These are phyloP conservation scores for Sporothrix schenckii DNA, from an alignment of 2,329 filamentous ascomycete species.

Conservation along the genomic window DNA sequence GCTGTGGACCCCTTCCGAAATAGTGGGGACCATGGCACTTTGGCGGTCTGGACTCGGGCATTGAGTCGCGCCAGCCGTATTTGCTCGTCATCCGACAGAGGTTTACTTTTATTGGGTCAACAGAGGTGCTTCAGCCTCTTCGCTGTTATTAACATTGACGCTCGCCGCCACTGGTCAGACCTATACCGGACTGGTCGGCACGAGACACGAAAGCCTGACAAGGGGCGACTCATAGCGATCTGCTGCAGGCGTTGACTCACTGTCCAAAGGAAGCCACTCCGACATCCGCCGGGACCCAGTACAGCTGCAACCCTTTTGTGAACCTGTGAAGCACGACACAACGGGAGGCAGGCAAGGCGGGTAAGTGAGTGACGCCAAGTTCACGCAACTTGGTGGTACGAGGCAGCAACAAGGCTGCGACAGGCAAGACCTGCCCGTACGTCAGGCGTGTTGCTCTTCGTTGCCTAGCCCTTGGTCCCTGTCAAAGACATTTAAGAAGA, in stretches of 20 bases:
- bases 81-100: slow-evolving; percentile 11
- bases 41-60: slow-evolving; percentile 3
- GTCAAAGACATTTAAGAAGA: neutral
- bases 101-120: neutral
- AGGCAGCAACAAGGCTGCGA: slow-evolving; percentile 3
- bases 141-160: neutral
- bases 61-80: neutral
- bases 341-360: neutral
- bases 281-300: neutral
- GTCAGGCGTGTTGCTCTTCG: neutral
- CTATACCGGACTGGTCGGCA: too few species aligned
- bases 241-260: neutral
- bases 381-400: slow-evolving; percentile 2
- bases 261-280: neutral
- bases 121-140: neutral
- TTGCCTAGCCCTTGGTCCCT: neutral
- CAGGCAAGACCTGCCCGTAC: neutral
- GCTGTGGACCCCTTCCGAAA: neutral
- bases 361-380: neutral
- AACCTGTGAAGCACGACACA: neutral
- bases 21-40: neutral
- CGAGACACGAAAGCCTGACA: neutral
- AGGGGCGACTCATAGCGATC: too few species aligned
- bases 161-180: too few species aligned
- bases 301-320: neutral